Conservation (phyloP, 176 grass and related monocot genomes). For the Rhynchospora pubera region DNA sequence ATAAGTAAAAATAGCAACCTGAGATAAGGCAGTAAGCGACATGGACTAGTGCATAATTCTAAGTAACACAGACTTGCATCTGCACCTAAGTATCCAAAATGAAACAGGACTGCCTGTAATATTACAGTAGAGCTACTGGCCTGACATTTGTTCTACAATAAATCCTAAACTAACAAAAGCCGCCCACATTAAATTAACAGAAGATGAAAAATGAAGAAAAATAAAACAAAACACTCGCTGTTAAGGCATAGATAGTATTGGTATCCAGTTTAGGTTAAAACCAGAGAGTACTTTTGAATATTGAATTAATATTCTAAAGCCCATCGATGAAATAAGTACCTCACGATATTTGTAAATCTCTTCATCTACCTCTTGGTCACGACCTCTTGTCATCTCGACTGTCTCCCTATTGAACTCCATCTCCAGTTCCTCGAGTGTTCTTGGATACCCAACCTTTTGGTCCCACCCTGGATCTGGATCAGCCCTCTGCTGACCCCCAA, state of each 20-base stretch:
- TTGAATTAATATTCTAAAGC: background rate
- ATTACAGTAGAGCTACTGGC: conserved; percentile 14
- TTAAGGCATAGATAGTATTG: background rate
- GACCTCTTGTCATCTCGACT: conserved; percentile 44
- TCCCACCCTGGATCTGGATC: conserved; percentile 29
- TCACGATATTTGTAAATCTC: conserved; percentile 76
- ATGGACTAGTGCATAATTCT: background rate
- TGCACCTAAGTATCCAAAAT: background rate
- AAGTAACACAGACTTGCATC: background rate
- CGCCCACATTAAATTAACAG: background rate
- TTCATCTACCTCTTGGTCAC: conserved; percentile 79
- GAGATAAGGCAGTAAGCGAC: background rate
- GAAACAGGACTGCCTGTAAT: background rate
- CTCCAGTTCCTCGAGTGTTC: conserved; percentile 77
- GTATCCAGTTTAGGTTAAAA: background rate
- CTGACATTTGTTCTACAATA: background rate
- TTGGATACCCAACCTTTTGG: conserved; percentile 38
- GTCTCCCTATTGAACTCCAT: conserved; percentile 63
- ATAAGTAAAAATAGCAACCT: background rate
- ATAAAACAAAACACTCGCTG: background rate
- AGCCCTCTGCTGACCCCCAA: conserved; percentile 37
- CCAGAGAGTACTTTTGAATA: conserved; percentile 6
- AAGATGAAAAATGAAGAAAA: background rate
- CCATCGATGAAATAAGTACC: conserved; percentile 38
- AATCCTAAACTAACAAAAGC: background rate